These are phyloP conservation scores for Spathaspora boniae DNA, from an alignment of 805 yeast genomes.

Conservation along the genomic window DNA sequence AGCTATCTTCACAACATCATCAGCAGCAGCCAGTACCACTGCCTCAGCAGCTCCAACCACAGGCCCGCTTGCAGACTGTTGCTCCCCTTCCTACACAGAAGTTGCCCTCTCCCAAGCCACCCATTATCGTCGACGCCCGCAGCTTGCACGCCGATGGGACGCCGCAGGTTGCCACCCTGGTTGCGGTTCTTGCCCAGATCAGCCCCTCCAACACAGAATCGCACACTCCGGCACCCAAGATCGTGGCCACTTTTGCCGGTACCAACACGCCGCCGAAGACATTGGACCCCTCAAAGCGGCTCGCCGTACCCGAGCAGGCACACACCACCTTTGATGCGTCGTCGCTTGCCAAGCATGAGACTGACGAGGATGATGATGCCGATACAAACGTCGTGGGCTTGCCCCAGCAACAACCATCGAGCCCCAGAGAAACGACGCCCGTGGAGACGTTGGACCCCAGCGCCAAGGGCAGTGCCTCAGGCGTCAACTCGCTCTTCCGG, in stretches of 20 bases:
- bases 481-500: constrained; percentile 33
- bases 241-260: constrained; percentile 10
- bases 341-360: constrained; percentile 10
- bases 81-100: too few species aligned
- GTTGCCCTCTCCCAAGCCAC: too few species aligned
- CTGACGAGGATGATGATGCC: not conserved
- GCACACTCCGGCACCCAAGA: constrained; percentile 16
- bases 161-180: constrained; percentile 8
- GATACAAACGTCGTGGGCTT: too few species aligned
- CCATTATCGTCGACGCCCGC: too few species aligned
- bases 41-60: constrained; percentile 5
- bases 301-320: constrained; percentile 38
- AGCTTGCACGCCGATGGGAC: too few species aligned
- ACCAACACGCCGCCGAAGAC: constrained; percentile 11
- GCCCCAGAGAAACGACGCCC: constrained; percentile 18
- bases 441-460: constrained; percentile 26
- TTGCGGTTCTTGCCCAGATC: constrained; percentile 6
- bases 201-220: constrained; percentile 8
- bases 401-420: constrained; percentile 27
- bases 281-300: constrained; percentile 9
- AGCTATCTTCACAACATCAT: constrained; percentile 1
- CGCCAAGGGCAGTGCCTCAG: constrained; percentile 17
- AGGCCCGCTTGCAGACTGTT: too few species aligned
- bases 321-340: constrained; percentile 28
- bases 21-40: constrained; percentile 7